These are phyloP conservation scores for Volvox reticuliferus DNA, from an alignment of 139 green algal genomes.

Conservation along the genomic window DNA sequence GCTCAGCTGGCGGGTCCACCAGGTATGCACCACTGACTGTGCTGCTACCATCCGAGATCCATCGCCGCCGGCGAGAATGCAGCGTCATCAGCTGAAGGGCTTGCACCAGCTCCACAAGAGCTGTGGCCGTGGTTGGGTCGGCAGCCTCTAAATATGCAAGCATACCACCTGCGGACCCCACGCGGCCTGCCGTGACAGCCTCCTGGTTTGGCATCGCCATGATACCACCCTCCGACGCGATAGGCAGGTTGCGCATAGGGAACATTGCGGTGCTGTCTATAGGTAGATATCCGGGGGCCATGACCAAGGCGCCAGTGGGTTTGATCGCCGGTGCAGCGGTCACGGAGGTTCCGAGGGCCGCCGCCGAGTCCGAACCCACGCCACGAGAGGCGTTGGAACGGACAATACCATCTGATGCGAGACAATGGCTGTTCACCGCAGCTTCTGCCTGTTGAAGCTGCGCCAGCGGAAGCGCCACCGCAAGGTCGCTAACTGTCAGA, in stretches of 20 bases:
- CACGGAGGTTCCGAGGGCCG: not conserved
- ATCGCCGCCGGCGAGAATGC: conserved; percentile 20
- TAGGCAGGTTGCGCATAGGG: conserved; percentile 39
- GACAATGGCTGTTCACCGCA: not conserved
- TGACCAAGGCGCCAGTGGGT: not conserved
- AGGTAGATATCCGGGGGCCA: not conserved
- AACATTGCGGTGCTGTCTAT: not conserved
- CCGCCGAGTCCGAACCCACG: not conserved
- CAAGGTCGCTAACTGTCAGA: not conserved
- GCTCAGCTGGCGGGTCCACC: not conserved
- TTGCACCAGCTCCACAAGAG: conserved; percentile 39
- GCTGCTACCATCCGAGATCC: conserved; percentile 38
- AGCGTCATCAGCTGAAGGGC: conserved; percentile 44
- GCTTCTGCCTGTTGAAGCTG: not conserved
- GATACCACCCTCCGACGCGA: conserved; percentile 34
- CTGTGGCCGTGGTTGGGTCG: conserved; percentile 43
- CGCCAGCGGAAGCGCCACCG: not conserved
- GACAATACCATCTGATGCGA: not conserved
- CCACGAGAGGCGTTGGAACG: not conserved
- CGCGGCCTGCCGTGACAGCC: conserved; percentile 16
- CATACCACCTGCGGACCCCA: conserved; percentile 30
- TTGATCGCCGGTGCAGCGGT: not conserved
- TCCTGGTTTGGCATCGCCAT: conserved; percentile 30
- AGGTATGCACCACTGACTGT: not conserved
- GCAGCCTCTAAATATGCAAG: conserved; percentile 40